Conservation (phyloP, 768 basidiomycete genomes). For the Panaeolus papilionaceus region DNA sequence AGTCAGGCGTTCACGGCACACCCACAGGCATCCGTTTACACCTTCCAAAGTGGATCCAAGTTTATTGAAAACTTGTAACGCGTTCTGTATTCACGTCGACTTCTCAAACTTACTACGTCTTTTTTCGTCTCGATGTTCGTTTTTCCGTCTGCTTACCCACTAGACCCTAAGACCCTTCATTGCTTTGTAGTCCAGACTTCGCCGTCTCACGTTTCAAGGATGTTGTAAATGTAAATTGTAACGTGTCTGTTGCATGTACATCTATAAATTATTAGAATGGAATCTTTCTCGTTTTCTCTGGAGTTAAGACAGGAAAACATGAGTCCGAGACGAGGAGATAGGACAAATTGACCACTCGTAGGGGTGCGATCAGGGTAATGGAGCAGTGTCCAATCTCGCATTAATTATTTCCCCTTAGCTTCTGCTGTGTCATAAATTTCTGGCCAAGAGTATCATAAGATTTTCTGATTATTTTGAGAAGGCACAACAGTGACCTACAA, state of each 20-base stretch:
- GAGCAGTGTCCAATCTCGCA: background rate
- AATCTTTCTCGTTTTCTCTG: conserved; percentile 3
- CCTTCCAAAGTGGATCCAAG: conserved; percentile 52
- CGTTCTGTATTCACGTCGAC: background rate
- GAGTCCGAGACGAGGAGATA: background rate
- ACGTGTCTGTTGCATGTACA: conserved; percentile 6
- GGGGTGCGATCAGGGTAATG: background rate
- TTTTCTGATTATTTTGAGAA: background rate
- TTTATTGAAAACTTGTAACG: conserved; percentile 50
- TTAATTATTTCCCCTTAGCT: background rate
- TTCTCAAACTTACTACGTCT: background rate
- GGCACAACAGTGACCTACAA: background rate
- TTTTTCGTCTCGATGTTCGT: background rate
- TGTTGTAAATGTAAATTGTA: conserved; percentile 17
- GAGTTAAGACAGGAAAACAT: background rate
- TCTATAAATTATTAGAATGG: conserved; percentile 12
- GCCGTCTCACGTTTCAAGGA: background rate
- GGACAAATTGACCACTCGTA: background rate
- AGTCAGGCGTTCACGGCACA: background rate
- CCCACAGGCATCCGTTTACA: conserved; percentile 37
- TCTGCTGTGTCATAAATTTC: background rate
- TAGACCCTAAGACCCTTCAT: conserved; percentile 4
- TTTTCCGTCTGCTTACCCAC: background rate
- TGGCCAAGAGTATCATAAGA: background rate
- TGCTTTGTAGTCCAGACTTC: background rate